phyloP scores from a whole-genome alignment of 176 grass and related monocot species.

The Aegilops longissima region DNA sequence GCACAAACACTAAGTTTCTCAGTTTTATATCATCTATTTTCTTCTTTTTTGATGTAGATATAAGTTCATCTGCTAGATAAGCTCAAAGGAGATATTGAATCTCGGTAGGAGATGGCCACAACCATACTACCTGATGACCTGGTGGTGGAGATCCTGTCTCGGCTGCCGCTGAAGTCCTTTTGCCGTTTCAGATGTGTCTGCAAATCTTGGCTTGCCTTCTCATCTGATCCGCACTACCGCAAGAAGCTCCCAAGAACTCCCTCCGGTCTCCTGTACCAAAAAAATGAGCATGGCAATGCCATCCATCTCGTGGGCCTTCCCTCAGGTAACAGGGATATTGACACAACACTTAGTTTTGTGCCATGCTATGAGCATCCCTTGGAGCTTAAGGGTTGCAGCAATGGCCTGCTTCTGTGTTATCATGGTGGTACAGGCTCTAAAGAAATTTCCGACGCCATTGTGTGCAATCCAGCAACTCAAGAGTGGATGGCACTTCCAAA shows the following conservation, averaged over 20 bases:
- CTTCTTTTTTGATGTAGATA: not conserved
- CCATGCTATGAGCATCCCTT: not conserved
- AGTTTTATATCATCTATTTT: not conserved
- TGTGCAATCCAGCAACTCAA: slow-evolving; percentile 37
- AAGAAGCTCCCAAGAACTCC: slow-evolving; percentile 11
- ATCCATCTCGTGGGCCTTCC: not conserved
- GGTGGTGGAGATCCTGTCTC: slow-evolving; percentile 29
- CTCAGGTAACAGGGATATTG: not conserved
- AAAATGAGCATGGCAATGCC: not conserved
- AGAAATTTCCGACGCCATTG: not conserved
- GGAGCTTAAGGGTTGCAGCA: slow-evolving; percentile 27
- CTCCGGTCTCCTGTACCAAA: slow-evolving; percentile 17
- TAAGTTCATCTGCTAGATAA: not conserved
- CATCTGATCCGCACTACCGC: slow-evolving; percentile 29
- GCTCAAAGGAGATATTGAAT: not conserved
- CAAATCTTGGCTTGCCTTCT: slow-evolving; percentile 41
- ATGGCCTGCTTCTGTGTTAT: slow-evolving; percentile 36
- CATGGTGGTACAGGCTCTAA: not conserved
- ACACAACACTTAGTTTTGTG: slow-evolving; percentile 19
- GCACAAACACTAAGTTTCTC: not conserved
- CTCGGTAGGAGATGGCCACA: not conserved
- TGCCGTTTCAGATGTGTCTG: slow-evolving; percentile 28
- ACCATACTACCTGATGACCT: slow-evolving; percentile 7
- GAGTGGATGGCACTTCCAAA: not conserved
- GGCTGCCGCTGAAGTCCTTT: slow-evolving; percentile 32